Percentiles rank a stretch among this genome's conserved stretches.
Conservation (phyloP, 208 protist species). For the Leishmania braziliensis region DNA sequence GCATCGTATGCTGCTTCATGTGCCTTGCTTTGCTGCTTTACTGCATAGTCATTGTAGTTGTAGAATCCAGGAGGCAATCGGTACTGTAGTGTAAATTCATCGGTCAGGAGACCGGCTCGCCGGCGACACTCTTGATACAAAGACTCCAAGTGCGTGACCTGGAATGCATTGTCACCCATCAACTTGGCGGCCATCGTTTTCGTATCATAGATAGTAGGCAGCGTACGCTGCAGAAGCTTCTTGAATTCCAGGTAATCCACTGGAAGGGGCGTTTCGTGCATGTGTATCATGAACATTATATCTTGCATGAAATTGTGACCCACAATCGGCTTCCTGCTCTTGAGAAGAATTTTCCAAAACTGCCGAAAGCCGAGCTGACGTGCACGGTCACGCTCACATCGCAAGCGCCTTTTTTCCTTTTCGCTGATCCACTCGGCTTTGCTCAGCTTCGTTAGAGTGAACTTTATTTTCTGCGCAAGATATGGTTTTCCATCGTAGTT, state of each 20-base stretch:
- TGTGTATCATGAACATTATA: slow-evolving; percentile 86
- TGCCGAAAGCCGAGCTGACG: slow-evolving; percentile 48
- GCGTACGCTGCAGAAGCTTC: slow-evolving; percentile 24
- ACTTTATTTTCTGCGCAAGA: slow-evolving; percentile 32
- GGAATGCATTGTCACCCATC: slow-evolving; percentile 15
- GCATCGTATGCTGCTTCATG: slow-evolving; percentile 79
- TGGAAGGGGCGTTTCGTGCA: slow-evolving; percentile 65
- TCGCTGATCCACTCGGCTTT: slow-evolving; percentile 6
- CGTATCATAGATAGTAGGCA: slow-evolving; percentile 72
- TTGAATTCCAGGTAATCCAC: slow-evolving; percentile 57
- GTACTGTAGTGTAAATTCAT: slow-evolving; percentile 31
- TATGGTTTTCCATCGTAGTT: slow-evolving; percentile 28
- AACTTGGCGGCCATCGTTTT: slow-evolving; percentile 56
- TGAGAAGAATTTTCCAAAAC: slow-evolving; percentile 69
- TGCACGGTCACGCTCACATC: slow-evolving; percentile 14
- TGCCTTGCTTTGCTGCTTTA: slow-evolving; percentile 33
- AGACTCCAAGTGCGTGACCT: slow-evolving; percentile 34
- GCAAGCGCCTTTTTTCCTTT: not conserved
- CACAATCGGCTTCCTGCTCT: slow-evolving; percentile 72
- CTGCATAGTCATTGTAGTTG: slow-evolving; percentile 44
- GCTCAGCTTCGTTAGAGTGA: slow-evolving; percentile 21
- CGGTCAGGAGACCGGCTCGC: slow-evolving; percentile 9
- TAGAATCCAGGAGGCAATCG: slow-evolving; percentile 52
- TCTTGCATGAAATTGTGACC: slow-evolving; percentile 85
- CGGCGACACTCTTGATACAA: slow-evolving; percentile 46